Base-by-base conservation (phyloP, 306 rosid genomes). In the Medicago ruthenica region DNA sequence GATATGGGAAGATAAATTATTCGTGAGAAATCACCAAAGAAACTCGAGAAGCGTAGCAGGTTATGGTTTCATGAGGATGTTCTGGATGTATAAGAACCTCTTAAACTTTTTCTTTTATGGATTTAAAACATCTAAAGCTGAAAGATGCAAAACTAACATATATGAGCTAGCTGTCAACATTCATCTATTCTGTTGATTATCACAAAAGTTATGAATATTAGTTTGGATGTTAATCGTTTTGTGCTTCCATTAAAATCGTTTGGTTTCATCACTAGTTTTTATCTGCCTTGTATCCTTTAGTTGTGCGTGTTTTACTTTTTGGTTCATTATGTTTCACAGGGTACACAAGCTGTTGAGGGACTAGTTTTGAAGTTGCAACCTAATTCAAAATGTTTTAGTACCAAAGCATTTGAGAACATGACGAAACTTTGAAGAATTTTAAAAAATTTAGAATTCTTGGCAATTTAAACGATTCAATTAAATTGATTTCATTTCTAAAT, bases 361-460 rank as follows among this genome's bases (percentile, higher is more conserved):
- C n/a, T 79, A n/a, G 6, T 57, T 60, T 74, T 82, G 54, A 78
- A 60, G 73, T 36, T 78, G 7, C 20, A 76, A 6, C 36, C 0
- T 9, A 12, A 34, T 59, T 2, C 21, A 31, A 8, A 10, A 10
- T 5, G 5, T 67, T 61, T 82, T 5, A 16, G 9, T 4, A 51
- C 77, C 10, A 41, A 41, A n/a, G 70, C 73, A 5, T 83, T 83
- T 42, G 4, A 68, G 31, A 12, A 67, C 2, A 83, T 83, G 86
- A 44, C 61, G 34, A 51, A 4, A 20, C 83, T 24, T n/a, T n/a
- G n/a, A n/a, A n/a, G n/a, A n/a, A n/a, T n/a, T n/a, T n/a, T n/a
- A n/a, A n/a, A n/a, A n/a, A n/a, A n/a, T n/a, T n/a, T n/a, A n/a
- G n/a, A n/a, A n/a, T n/a, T n/a, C n/a, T n/a, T n/a, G n/a, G n/a